Evolutionary conservation across 352 stramenopile species (phyloP), one percentile per base, ranked within the genome.

Genomic region (Phytophthora podocarpi): DNA sequence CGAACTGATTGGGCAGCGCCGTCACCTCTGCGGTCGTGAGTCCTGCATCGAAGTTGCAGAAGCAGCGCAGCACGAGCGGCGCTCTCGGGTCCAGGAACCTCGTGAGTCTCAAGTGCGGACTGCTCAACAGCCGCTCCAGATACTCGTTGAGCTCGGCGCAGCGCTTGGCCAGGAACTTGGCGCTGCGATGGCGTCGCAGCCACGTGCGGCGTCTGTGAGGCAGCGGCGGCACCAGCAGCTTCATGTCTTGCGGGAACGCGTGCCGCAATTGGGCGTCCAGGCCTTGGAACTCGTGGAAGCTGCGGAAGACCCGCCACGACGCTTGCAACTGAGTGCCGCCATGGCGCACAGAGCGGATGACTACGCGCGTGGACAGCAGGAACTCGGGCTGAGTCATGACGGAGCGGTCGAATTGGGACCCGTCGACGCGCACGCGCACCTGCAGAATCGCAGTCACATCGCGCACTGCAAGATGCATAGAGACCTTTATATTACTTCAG

Each of bases 361-460:
- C 74, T 16, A 93, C 70, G 49, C 56, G 51, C 9, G 80, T 90
- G 18, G 75, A 50, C 18, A 95, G 68, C 12, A 78, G 46, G 60
- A 90, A 95, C 70, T 95, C 86, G 5, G 86, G 80, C 34, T 92
- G 75, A 28, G 86, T 76, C 86, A 95, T 95, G 52, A 90, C 76
- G 9, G 72, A 84, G 37, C 74, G 53, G 68, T 95, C 84, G 58
- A 74, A 95, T 58, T 91, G 80, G 36, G 82, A 90, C 34, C 77
- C 72, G 20, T 80, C 63, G 23, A 95, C 80, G 30, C 52, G 50
- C n/a, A 93, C 73, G 15, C 16, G 27, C 32, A 91, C 76, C 24
- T 78, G 74, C 27, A 91, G 52, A 43, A 95, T 75, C 23, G 80
- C 76, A 30, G 82, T 90, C 40, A 95, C 73, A 71, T 92, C 81